A percentile compares a stretch with the other conserved stretches of the same genome.
phyloP scores from a whole-genome alignment of 139 green algal species.

The Desmodesmus armatus region DNA sequence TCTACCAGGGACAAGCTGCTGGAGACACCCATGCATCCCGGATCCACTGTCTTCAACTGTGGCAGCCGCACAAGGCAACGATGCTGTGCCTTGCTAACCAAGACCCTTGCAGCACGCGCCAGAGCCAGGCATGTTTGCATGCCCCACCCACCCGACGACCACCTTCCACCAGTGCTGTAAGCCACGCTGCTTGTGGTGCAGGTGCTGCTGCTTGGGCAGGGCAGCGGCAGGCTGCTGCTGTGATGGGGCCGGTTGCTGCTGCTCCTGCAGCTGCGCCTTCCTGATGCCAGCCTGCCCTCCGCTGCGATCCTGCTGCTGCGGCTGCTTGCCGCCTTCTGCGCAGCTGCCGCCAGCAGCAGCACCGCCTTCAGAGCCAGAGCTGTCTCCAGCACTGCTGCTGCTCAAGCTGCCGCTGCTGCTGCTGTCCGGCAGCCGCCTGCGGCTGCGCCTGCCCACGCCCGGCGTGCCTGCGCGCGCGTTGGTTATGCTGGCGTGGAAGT shows the following conservation, averaged over 20 bases:
- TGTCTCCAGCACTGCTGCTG: not conserved
- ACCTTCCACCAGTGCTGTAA: not conserved
- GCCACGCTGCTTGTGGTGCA: not conserved
- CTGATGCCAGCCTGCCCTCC: no score
- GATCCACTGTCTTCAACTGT: no score
- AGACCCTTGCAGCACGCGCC: no score
- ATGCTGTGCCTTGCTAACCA: no score
- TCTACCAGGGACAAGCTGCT: no score
- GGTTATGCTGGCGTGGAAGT: not conserved
- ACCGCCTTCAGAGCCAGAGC: no score
- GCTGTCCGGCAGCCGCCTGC: not conserved
- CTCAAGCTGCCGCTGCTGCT: slow-evolving; percentile 12
- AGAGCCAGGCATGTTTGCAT: no score
- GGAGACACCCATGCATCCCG: no score
- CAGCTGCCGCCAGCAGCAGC: slow-evolving; percentile 4
- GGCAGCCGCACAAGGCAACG: no score
- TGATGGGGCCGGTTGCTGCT: not conserved
- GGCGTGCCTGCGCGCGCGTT: not conserved
- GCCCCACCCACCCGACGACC: not conserved
- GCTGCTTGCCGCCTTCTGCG: not conserved
- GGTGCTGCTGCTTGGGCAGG: slow-evolving; percentile 8
- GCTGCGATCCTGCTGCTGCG: not conserved
- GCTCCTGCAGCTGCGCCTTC: no score
- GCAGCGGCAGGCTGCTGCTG: not conserved
- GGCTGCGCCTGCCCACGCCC: not conserved